Base-by-base conservation (phyloP, 169 alveolate species). In the Plasmodium malariae region DNA sequence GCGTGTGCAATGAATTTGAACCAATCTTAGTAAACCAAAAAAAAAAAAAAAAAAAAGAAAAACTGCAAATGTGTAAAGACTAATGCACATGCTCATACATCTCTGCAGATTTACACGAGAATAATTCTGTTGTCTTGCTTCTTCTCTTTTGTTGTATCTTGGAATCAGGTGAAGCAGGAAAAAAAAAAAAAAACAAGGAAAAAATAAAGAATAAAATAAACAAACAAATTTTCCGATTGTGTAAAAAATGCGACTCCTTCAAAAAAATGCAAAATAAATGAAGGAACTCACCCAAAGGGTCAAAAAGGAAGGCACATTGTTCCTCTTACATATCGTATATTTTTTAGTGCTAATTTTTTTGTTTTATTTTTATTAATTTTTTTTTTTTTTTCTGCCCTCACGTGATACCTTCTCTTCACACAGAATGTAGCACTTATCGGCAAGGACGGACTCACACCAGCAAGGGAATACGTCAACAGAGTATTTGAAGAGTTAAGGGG, bases 391-490 rank as follows among this genome's bases (percentile, higher is more conserved):
- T 24, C 24, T 19, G n/a, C 11, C n/a, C n/a, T 21, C 17, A 7
- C 17, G 7, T n/a, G 12, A 7, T 2, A 48, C 17, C 3, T 49
- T 2, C 0, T 14, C 55, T 21, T 59, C 49, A 21, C 21, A 12
- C 17, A 74, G 89, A 76, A 76, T 7, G 65, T 54, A 0, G 74
- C 89, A 3, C 17, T 76, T 30, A 76, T 76, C 19, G 89, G 89
- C 17, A 76, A 76, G 37, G 19, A 76, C 21, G 89, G 89, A 19
- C 54, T 76, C n/a, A 76, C 89, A 3, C 89, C 89, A 0, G 89
- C 89, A 2, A 76, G 62, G 67, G 74, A 76, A 26, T 21, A 40
- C 14, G 78, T 76, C 28, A 54, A 60, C 19, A 40, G 30, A 24
- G 14, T 76, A 37, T 37, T 76, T 30, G 40, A 76, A 1, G 73